Conservation (phyloP, 208 protist species). For the Naegleria gruberi region DNA sequence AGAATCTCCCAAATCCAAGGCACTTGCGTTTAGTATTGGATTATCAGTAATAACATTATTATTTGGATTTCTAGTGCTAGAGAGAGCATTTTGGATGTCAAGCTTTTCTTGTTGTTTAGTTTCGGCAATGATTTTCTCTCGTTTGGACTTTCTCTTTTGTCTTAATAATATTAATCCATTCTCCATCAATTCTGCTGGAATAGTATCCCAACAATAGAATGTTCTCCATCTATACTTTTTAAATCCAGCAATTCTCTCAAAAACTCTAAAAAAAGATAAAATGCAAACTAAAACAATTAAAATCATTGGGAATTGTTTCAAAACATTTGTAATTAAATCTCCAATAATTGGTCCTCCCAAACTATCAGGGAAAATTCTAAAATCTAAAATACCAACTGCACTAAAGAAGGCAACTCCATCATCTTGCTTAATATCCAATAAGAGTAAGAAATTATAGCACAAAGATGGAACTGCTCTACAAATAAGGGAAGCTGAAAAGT, state of each 20-base stretch:
- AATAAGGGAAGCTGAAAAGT: not conserved
- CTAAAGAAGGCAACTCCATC: not conserved
- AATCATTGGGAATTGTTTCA: not conserved
- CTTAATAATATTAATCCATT: not conserved
- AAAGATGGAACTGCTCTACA: not conserved
- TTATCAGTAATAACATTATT: too few relatives aligned
- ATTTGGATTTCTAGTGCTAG: too few relatives aligned
- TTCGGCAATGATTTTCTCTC: not conserved
- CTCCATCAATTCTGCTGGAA: not conserved
- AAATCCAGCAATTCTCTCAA: not conserved
- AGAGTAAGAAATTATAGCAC: not conserved
- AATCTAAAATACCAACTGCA: not conserved
- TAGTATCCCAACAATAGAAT: not conserved
- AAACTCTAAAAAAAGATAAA: not conserved
- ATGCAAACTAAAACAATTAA: not conserved
- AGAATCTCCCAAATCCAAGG: too few relatives aligned
- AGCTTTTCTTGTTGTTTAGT: not conserved
- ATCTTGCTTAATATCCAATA: not conserved
- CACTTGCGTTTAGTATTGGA: too few relatives aligned
- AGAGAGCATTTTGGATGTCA: not conserved
- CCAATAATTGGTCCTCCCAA: too few relatives aligned
- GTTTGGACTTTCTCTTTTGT: not conserved
- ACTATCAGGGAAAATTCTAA: not conserved
- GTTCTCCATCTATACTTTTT: not conserved
- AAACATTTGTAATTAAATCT: not conserved